Evolutionary conservation across 1,139 yeast species (phyloP), one percentile per base, ranked within the genome.

Genomic region (Kodamaea alishanica): DNA sequence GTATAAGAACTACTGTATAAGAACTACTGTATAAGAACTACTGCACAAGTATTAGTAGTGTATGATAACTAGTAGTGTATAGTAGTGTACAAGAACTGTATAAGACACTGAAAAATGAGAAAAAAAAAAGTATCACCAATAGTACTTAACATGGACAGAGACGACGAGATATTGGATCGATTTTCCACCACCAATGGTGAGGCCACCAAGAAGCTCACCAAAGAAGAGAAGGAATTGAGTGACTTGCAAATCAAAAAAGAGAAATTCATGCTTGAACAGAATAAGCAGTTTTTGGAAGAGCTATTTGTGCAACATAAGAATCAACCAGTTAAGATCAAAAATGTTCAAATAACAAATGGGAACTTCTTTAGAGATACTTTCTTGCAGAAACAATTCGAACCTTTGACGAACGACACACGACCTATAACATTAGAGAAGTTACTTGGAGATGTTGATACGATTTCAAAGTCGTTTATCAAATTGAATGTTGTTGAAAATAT

Each of bases 271-370:
- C 48, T 58, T 27, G 55, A 61, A 9, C 79, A 77, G 47, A 73
- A 68, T 40, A 54, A 61, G 26, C 51, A 56, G 20, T 70, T 63
- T 37, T 51, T 79, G 34, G 67, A 73, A 30, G 58, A 63, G 2
- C 53, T 79, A 6, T 64, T 79, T 33, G 45, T 51, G n/a, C 63
- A 68, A 2, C 67, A 72, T 54, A 49, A 66, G 30, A 55, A 70
- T 1, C 61, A 68, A 35, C 81, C 83, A 0, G 65, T 77, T 2
- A 53, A 57, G 24, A 52, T 79, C 4, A 54, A 66, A 25, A 66
- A 71, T 37, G 77, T 82, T 9, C 79, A 77, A 46, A 65, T 83
- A 6, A 65, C 75, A 32, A 84, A 84, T 30, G 71, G 77, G 8
- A 71, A 71, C 35, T 62, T 63, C 12, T 76, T 73, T 47, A 64